Evolutionary conservation across 495 filamentous ascomycete genomes (phyloP), one percentile per base, ranked within the genome.

Genomic region (Xylaria nigripes): DNA sequence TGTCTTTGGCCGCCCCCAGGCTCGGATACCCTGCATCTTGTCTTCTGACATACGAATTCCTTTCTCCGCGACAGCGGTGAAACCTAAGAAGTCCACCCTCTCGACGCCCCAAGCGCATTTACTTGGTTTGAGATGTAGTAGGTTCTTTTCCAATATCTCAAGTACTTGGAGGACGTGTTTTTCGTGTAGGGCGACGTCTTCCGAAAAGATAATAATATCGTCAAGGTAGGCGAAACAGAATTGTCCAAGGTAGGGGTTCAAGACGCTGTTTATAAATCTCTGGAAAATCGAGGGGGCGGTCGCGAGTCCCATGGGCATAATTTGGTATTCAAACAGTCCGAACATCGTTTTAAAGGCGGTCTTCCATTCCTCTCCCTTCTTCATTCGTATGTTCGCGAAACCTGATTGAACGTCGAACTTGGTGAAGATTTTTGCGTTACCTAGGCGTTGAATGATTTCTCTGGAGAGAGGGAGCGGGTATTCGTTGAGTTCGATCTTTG

Each of bases 281-380:
- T 73, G 56, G 34, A 61, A 72, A 0, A 53, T 65, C 0, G 54
- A 38, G 15, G 52, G 62, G 0, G 40, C 51, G 18, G 61, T 60
- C 2, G 30, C 66, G 0, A 74, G 45, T 0, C 62, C 53, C 50
- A 75, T 72, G 2, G 61, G 63, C 24, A 70, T 48, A 0, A 74
- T 59, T 0, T 49, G 18, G 43, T 68, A 73, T 49, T 73, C 57
- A 32, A 58, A 75, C 0, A 23, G 24, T 2, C 63, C 46, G 18
- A 59, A 69, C 10, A 55, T 19, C 0, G 57, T 72, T 0, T 49
- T n/a, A 22, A 75, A 74, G 0, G 59, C 59, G 3, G 57, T 75
- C 6, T 65, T 41, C 12, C 65, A 55, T 16, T 68, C 59, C 8
- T 69, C 51, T 0, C 57, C 58, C 42, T 64, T 34, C 12, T 51